Percentiles rank a stretch among this genome's conserved stretches.
Evolutionary conservation across 345 rosid genomes (phyloP).

Genomic region (Populus pruinosa): DNA sequence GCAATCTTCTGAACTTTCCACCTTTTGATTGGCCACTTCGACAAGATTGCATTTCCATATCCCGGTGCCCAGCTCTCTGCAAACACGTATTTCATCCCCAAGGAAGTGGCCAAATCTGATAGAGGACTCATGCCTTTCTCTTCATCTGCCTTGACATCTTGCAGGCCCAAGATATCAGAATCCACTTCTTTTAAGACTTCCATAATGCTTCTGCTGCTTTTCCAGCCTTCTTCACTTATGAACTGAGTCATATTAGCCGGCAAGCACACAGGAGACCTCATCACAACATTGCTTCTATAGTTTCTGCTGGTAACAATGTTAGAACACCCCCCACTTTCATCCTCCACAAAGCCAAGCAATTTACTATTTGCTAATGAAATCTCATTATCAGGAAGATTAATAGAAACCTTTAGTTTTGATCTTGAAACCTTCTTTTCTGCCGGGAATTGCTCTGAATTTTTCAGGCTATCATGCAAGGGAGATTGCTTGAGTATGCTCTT

Average conservation of each 20-base stretch:
- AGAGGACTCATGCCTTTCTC: slow-evolving; percentile 81
- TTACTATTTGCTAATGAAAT: slow-evolving; percentile 67
- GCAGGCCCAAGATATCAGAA: slow-evolving; percentile 75
- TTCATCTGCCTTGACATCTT: slow-evolving; percentile 92
- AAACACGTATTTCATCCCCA: slow-evolving; percentile 80
- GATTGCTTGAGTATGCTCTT: slow-evolving; percentile 86
- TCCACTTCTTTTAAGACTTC: slow-evolving; percentile 78
- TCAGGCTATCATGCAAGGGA: slow-evolving; percentile 43
- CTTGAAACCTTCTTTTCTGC: slow-evolving; percentile 29
- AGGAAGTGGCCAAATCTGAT: slow-evolving; percentile 71
- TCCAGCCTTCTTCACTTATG: slow-evolving; percentile 45
- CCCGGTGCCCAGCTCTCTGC: slow-evolving; percentile 97
- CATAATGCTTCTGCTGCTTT: slow-evolving; percentile 59
- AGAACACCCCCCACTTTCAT: slow-evolving; percentile 34
- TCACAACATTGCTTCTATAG: slow-evolving; percentile 49
- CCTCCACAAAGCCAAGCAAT: slow-evolving; percentile 43
- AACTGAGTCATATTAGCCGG: slow-evolving; percentile 50
- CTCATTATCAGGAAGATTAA: slow-evolving; percentile 92
- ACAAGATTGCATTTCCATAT: slow-evolving; percentile 80
- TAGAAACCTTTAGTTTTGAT: slow-evolving; percentile 66
- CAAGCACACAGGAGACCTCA: slow-evolving; percentile 83
- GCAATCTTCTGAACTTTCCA: slow-evolving; percentile 83
- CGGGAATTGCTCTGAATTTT: slow-evolving; percentile 22
- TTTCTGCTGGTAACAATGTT: slow-evolving; percentile 35
- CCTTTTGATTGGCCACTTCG: slow-evolving; percentile 78